These are phyloP conservation scores for Cordyceps militaris DNA, from an alignment of 2,329 filamentous ascomycete species.

Conservation along the genomic window DNA sequence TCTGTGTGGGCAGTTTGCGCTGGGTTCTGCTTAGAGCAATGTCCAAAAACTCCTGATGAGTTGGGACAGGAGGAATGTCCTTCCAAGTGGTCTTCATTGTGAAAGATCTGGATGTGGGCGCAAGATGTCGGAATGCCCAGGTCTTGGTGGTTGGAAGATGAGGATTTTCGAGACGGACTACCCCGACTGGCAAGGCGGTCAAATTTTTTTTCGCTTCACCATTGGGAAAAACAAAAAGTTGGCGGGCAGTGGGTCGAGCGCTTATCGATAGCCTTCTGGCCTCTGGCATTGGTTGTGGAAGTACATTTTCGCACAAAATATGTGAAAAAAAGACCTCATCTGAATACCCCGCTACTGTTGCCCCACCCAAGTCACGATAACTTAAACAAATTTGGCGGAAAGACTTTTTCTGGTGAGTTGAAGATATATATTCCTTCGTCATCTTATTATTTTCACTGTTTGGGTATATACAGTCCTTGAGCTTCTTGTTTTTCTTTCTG, in stretches of 20 bases:
- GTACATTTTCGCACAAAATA: not conserved
- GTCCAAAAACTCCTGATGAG: slow-evolving; percentile 91
- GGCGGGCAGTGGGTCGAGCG: slow-evolving; percentile 10
- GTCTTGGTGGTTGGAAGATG: slow-evolving; percentile 11
- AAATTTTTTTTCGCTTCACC: slow-evolving; percentile 25
- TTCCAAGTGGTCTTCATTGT: slow-evolving; percentile 60
- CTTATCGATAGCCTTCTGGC: slow-evolving; percentile 22
- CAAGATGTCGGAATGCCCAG: slow-evolving; percentile 7
- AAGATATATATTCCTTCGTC: not conserved
- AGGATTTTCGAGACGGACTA: slow-evolving; percentile 7
- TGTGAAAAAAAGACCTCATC: not conserved
- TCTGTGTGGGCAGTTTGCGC: slow-evolving; percentile 88
- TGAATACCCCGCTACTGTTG: not conserved
- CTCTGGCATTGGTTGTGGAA: not conserved
- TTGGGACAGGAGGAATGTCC: slow-evolving; percentile 82
- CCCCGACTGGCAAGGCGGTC: slow-evolving; percentile 21
- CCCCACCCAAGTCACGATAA: slow-evolving; percentile 7
- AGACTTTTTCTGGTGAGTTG: slow-evolving; percentile 2
- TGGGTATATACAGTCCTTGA: not conserved
- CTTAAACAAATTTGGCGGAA: not conserved
- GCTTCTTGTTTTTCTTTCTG: not conserved
- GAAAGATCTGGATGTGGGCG: slow-evolving; percentile 24
- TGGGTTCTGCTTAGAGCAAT: slow-evolving; percentile 94
- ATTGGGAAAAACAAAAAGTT: slow-evolving; percentile 9
- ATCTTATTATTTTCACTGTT: not conserved